These are phyloP conservation scores for Epichloe gansuensis DNA, from an alignment of 2,329 filamentous ascomycete genomes.

Conservation along the genomic window DNA sequence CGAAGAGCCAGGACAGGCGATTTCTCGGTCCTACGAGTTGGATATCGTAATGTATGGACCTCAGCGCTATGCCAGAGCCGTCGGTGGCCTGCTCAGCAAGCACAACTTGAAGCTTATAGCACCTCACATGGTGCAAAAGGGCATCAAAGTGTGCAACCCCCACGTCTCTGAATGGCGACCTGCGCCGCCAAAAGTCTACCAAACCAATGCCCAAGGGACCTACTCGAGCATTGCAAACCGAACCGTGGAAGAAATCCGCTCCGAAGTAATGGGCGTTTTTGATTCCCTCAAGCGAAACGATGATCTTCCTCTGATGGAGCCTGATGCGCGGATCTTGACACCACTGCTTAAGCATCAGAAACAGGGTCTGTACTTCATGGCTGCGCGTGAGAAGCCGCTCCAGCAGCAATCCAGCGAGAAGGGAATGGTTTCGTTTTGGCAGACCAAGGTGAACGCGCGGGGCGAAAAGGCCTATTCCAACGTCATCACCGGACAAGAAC, in stretches of 20 bases:
- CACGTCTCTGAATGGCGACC: constrained; percentile 43
- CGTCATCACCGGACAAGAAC: constrained; percentile 65
- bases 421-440: constrained; percentile 66
- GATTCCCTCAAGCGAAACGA: constrained; percentile 68
- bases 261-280: constrained; percentile 76
- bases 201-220: constrained; percentile 16
- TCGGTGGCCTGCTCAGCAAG: constrained; percentile 54
- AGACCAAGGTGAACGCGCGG: constrained; percentile 36
- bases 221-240: constrained; percentile 30
- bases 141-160: constrained; percentile 64
- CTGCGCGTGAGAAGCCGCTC: constrained; percentile 56
- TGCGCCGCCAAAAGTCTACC: constrained; percentile 22
- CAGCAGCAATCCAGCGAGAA: constrained; percentile 45
- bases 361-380: constrained; percentile 82
- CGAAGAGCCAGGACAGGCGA: constrained; percentile 51
- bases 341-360: constrained; percentile 74
- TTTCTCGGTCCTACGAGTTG: constrained; percentile 48
- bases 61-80: constrained; percentile 45
- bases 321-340: constrained; percentile 48
- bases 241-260: constrained; percentile 74
- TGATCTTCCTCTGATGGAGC: constrained; percentile 60
- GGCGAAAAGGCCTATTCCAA: constrained; percentile 59
- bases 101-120: constrained; percentile 54
- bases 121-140: constrained; percentile 52
- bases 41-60: constrained; percentile 73